Conservation (phyloP, 805 yeast genomes). For the Yarrowia yakushimensis region DNA sequence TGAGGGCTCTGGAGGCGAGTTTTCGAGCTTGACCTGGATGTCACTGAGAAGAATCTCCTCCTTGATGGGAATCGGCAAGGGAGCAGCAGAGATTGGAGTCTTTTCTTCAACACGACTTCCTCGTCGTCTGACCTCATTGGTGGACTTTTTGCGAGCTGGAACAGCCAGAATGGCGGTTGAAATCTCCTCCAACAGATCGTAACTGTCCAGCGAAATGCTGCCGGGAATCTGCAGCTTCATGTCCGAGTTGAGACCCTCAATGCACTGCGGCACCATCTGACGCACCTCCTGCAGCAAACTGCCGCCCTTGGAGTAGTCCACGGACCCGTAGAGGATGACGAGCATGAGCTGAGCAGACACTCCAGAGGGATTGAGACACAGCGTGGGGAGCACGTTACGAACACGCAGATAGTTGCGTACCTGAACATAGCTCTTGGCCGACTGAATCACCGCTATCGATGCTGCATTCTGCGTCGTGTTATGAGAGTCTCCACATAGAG, state of each 20-base stretch:
- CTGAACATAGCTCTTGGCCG: slow-evolving; percentile 37
- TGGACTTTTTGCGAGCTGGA: slow-evolving; percentile 11
- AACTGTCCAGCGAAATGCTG: slow-evolving; percentile 27
- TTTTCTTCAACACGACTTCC: neutral
- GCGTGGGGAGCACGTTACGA: slow-evolving; percentile 33
- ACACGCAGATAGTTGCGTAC: slow-evolving; percentile 34
- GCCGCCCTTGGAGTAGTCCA: slow-evolving; percentile 82
- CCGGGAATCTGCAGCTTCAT: slow-evolving; percentile 32
- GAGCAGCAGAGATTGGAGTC: neutral
- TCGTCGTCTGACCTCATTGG: neutral
- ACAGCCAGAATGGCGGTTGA: slow-evolving; percentile 29
- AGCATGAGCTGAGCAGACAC: slow-evolving; percentile 31
- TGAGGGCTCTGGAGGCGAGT: slow-evolving; percentile 6
- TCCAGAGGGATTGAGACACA: slow-evolving; percentile 35
- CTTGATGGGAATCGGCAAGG: slow-evolving; percentile 1
- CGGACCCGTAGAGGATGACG: slow-evolving; percentile 49
- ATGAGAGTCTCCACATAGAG: slow-evolving; percentile 29
- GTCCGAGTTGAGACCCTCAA: slow-evolving; percentile 31
- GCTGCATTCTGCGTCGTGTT: slow-evolving; percentile 34
- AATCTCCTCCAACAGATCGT: slow-evolving; percentile 29
- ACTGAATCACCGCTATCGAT: slow-evolving; percentile 36
- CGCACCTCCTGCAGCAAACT: slow-evolving; percentile 70
- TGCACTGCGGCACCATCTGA: slow-evolving; percentile 43
- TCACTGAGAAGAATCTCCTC: neutral
- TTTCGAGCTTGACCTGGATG: neutral